Conservation (phyloP, 2,329 filamentous ascomycete species). For the Penicillium decumbens region DNA sequence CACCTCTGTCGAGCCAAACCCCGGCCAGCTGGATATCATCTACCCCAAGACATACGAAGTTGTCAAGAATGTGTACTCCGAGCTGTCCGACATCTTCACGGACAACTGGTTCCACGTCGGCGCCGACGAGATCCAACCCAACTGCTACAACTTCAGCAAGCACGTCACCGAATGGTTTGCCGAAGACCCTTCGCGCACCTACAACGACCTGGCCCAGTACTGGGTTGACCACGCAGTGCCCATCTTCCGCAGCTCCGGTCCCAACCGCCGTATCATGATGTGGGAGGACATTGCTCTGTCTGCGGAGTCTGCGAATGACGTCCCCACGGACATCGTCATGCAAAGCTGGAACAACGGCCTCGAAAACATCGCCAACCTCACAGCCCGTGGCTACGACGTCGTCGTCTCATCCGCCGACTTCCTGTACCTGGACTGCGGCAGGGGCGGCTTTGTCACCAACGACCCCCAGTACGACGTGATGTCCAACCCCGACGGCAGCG, state of each 20-base stretch:
- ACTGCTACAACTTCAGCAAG: constrained; percentile 56
- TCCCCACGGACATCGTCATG: constrained; percentile 51
- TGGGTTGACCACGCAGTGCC: constrained; percentile 53
- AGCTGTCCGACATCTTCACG: constrained; percentile 49
- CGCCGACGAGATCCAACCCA: constrained; percentile 52
- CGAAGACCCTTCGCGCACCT: constrained; percentile 48
- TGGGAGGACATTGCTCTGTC: constrained; percentile 53
- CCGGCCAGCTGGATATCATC: constrained; percentile 54
- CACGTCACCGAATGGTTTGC: constrained; percentile 49
- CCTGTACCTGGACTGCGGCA: constrained; percentile 55
- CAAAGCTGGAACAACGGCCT: constrained; percentile 55
- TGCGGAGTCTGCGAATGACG: constrained; percentile 43
- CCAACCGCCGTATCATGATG: constrained; percentile 53
- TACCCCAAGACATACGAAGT: constrained; percentile 55
- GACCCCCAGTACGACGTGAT: constrained; percentile 54
- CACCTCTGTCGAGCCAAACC: constrained; percentile 55
- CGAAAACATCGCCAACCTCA: constrained; percentile 50
- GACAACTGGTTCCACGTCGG: constrained; percentile 56
- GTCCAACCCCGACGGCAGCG: constrained; percentile 46
- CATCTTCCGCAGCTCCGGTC: constrained; percentile 43
- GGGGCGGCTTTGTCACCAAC: constrained; percentile 52
- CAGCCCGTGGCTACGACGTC: constrained; percentile 49
- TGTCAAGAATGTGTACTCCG: constrained; percentile 52
- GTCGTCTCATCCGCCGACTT: constrained; percentile 55
- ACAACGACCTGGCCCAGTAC: constrained; percentile 51